These are phyloP conservation scores for Kwoniella dejecticola DNA, from an alignment of 768 basidiomycete genomes.

Conservation along the genomic window DNA sequence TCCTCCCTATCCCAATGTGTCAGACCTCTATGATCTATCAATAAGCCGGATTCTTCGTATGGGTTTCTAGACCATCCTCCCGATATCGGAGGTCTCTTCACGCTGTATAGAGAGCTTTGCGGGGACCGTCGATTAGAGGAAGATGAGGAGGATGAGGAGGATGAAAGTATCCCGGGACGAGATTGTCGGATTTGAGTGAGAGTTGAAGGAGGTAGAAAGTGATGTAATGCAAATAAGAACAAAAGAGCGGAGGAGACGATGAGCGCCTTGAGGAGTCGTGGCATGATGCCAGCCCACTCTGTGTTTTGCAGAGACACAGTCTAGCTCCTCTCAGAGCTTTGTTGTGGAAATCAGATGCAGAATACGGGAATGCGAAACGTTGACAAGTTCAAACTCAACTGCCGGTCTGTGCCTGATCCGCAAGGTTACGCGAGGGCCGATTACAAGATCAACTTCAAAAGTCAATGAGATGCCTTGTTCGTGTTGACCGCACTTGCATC, in stretches of 20 bases:
- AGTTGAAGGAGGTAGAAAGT: slow-evolving; percentile 9
- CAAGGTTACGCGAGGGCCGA: no score
- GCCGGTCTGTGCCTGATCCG: no score
- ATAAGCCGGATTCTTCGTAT: slow-evolving; percentile 12
- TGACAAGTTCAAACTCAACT: no score
- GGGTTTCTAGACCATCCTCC: slow-evolving; percentile 10
- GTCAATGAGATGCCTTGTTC: no score
- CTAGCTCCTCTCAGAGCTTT: neutral
- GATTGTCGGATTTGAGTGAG: neutral
- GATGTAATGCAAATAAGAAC: slow-evolving; percentile 14
- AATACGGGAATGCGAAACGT: neutral
- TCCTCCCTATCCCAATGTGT: slow-evolving; percentile 4
- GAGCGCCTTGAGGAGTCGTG: slow-evolving; percentile 12
- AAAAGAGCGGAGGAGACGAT: slow-evolving; percentile 6
- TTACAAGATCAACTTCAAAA: no score
- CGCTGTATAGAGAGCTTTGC: neutral
- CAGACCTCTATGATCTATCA: slow-evolving; percentile 23
- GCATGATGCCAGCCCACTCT: slow-evolving; percentile 7
- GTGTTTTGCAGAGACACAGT: no score
- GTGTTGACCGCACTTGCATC: no score
- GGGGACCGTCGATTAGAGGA: no score
- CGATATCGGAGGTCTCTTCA: neutral
- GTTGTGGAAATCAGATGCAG: no score
- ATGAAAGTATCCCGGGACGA: neutral
- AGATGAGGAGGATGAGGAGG: no score